These are phyloP conservation scores for Mycena indigotica DNA, from an alignment of 768 basidiomycete genomes.

Conservation along the genomic window DNA sequence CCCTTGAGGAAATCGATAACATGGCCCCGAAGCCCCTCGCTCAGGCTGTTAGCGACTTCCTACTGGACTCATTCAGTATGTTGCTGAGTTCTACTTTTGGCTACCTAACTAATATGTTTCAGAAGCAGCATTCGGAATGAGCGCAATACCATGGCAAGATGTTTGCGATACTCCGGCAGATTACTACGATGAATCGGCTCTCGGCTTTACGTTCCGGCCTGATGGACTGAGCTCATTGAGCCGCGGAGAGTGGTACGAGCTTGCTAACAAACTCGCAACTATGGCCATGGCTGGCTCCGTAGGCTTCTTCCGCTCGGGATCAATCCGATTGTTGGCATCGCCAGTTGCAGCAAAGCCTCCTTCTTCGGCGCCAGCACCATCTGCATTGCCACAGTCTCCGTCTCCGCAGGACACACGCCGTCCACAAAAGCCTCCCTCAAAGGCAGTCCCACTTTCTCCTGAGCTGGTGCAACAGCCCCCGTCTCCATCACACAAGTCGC, in stretches of 20 bases:
- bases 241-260: neutral
- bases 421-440: too few species aligned
- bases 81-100: neutral
- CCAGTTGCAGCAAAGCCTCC: neutral
- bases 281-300: conserved; percentile 1
- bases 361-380: neutral
- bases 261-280: neutral
- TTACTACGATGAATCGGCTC: conserved; percentile 5
- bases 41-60: neutral
- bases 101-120: neutral
- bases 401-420: too few species aligned
- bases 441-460: too few species aligned
- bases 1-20: neutral
- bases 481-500: too few species aligned
- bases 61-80: conserved; percentile 8
- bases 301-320: conserved; percentile 3
- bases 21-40: neutral
- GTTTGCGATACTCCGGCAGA: neutral
- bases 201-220: neutral
- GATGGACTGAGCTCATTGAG: neutral
- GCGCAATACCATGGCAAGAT: conserved; percentile 6
- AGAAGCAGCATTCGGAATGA: conserved; percentile 4
- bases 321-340: neutral
- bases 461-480: too few species aligned
- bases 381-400: too few species aligned